Base-by-base conservation (phyloP, 345 rosid species). In the Arabis alpina region DNA sequence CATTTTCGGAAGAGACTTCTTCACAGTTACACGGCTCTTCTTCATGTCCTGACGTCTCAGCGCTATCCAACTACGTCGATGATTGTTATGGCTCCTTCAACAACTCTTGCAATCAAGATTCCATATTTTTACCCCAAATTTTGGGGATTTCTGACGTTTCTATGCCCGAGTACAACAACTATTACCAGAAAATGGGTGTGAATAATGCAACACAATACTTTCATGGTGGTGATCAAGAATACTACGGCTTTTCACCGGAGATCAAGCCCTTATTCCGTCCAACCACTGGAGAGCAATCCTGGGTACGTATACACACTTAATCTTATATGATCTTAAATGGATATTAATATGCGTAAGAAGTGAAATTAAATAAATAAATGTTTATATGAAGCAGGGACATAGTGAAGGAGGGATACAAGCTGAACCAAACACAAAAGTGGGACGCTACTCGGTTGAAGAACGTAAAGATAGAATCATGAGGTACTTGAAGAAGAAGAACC, bases 401-500 rank as follows among this genome's bases (percentile, higher is more conserved):
- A 59, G 57, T 70, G 84, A 79, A 64, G 78, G 80, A 57, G 75
- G 76, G 48, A 73, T 72, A 55, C 72, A 73, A 78, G 66, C 76
- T 71, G 88, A 82, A n/a, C 65, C 52, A 36, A 82, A 62, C 41
- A 64, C 68, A 5, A 88, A 85, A 64, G 87, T 90, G 63, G 91
- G 93, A 11, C 82, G 89, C 13, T 92, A 92, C 65, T 72, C 98
- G 0, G 90, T 72, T 3, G 96, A 90, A 74, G 96, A 92, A 75
- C 87, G 98, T 73, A 88, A 87, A 77, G 91, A 85, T n/a, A 84
- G 91, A 80, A 92, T 92, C 78, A 83, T 86, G 16, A 81, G 91
- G 76, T 92, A 88, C 62, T 61, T 90, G 80, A 90, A 88, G 86
- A 92, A 92, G 81, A 87, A 89, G 87, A 92, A 88, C 77, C 91